phyloP scores from a whole-genome alignment of 169 alveolate species.

The Plasmodium gallinaceum region DNA sequence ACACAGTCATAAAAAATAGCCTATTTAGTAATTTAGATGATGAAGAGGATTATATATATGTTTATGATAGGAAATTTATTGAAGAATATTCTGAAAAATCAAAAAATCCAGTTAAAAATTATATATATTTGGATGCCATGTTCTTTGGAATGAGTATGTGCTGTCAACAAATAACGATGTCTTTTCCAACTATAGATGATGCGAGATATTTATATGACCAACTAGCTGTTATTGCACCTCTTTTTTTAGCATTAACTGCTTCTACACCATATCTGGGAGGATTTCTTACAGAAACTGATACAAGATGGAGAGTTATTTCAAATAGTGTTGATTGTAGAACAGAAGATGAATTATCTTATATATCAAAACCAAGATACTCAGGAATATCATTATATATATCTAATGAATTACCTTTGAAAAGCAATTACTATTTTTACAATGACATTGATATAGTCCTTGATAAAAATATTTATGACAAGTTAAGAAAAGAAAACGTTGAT shows the following conservation, averaged over 20 bases:
- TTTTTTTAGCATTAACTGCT: constrained; percentile 94
- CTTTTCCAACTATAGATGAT: constrained; percentile 87
- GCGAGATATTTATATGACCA: constrained; percentile 95
- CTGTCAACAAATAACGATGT: constrained; percentile 93
- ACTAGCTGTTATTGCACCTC: constrained; percentile 93
- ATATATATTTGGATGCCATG: constrained; percentile 95
- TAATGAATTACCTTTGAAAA: constrained; percentile 82
- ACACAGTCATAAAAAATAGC: constrained; percentile 47
- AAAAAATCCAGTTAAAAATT: constrained; percentile 87
- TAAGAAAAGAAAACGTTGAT: constrained; percentile 88
- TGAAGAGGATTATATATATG: constrained; percentile 57
- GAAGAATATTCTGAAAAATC: constrained; percentile 55
- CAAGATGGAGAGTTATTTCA: constrained; percentile 94
- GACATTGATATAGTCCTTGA: constrained; percentile 91
- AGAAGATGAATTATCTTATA: constrained; percentile 89
- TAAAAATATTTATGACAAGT: constrained; percentile 83
- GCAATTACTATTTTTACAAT: constrained; percentile 83
- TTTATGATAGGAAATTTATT: constrained; percentile 47
- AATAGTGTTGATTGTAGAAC: constrained; percentile 94
- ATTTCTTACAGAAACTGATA: constrained; percentile 91
- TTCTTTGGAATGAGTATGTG: constrained; percentile 97
- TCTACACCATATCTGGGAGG: constrained; percentile 95
- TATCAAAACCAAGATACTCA: constrained; percentile 93
- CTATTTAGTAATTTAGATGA: constrained; percentile 55
- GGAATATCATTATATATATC: constrained; percentile 93